Evolutionary conservation across 768 basidiomycete species (phyloP).

Genomic region (Rhizopogon roseolus): DNA sequence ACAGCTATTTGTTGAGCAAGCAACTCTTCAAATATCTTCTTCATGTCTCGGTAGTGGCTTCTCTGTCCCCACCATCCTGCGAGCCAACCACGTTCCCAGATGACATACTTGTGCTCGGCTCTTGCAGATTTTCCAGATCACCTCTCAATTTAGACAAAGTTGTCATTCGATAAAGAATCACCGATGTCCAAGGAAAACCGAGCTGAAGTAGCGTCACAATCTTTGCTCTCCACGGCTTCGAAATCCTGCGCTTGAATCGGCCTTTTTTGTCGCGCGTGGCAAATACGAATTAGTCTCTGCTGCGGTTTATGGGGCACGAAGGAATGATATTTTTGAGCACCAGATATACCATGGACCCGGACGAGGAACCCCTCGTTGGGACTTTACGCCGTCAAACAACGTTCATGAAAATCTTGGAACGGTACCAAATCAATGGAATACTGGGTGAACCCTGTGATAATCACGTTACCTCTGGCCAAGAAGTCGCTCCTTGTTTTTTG

Average conservation of each 20-base stretch:
- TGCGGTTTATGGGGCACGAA: background rate
- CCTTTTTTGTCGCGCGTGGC: background rate
- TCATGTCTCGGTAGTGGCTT: background rate
- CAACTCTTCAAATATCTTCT: background rate
- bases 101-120: no score
- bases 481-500: background rate
- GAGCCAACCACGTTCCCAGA: background rate
- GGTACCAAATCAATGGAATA: no score
- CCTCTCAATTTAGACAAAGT: background rate
- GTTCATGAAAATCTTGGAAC: background rate
- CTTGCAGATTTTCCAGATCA: background rate
- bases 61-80: background rate
- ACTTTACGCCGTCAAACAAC: background rate
- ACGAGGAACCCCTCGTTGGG: background rate
- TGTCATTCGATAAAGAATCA: background rate
- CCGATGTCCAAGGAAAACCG: background rate
- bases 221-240: background rate
- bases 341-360: background rate
- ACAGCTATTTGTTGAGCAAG: background rate
- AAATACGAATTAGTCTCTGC: background rate
- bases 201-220: background rate
- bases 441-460: background rate
- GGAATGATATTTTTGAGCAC: background rate
- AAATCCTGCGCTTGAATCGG: slow-evolving; percentile 1
- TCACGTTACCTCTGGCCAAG: background rate